Conservation (phyloP, 768 basidiomycete genomes). For the Coprinopsis strossmayeri region DNA sequence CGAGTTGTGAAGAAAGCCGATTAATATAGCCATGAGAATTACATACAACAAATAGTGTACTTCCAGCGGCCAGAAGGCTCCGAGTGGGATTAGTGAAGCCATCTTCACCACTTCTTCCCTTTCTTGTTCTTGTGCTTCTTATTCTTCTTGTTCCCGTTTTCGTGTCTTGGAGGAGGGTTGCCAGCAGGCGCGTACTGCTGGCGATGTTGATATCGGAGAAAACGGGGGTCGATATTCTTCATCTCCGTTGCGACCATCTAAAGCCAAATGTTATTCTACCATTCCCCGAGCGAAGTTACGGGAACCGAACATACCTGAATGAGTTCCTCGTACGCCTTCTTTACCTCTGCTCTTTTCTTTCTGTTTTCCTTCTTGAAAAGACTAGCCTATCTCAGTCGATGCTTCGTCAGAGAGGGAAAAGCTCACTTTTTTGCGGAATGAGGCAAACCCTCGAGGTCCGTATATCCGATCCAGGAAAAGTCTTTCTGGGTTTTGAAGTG, state of each 20-base stretch:
- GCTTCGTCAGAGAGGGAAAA: too few species aligned
- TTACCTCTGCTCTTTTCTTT: not conserved
- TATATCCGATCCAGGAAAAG: slow-evolving; percentile 18
- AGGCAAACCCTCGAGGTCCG: not conserved
- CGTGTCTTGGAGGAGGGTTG: too few species aligned
- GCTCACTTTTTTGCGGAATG: too few species aligned
- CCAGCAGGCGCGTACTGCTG: not conserved
- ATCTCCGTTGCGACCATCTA: not conserved
- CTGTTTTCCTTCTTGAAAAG: not conserved
- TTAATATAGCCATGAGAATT: too few species aligned
- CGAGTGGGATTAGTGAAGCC: too few species aligned
- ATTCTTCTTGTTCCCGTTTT: too few species aligned
- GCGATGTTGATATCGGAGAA: not conserved
- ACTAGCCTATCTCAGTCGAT: too few species aligned
- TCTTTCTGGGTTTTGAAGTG: slow-evolving; percentile 18
- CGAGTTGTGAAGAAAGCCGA: too few species aligned
- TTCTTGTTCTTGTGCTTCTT: too few species aligned
- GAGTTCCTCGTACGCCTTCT: not conserved
- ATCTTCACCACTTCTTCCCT: too few species aligned
- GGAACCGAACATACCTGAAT: not conserved
- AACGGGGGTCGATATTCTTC: not conserved
- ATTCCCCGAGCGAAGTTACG: not conserved
- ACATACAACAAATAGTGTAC: too few species aligned
- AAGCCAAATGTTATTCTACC: not conserved
- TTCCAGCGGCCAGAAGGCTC: too few species aligned